Evolutionary conservation across 805 yeast species (phyloP).

Genomic region (Candida pseudofarinosa): DNA sequence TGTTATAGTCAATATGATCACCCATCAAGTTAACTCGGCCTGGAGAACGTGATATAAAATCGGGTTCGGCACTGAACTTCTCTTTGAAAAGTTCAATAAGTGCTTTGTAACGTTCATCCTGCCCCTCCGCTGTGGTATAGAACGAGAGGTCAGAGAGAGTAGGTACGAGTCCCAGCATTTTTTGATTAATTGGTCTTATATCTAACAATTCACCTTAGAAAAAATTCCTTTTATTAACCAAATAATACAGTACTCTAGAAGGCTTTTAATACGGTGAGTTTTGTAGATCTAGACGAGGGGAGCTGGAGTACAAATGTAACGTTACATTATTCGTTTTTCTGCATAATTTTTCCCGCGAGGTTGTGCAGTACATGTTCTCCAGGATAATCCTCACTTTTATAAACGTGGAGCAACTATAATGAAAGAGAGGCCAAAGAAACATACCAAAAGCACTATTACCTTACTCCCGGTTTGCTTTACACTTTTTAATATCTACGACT

Average conservation of each 20-base stretch:
- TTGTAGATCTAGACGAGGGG: neutral
- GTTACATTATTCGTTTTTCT: slow-evolving; percentile 3
- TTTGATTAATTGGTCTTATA: neutral
- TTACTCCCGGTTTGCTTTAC: no score
- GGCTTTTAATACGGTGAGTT: neutral
- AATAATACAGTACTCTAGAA: neutral
- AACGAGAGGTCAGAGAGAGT: slow-evolving; percentile 29
- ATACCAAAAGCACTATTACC: no score
- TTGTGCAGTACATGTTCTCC: neutral
- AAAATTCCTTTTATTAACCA: neutral
- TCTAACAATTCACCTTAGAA: neutral
- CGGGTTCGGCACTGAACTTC: slow-evolving; percentile 28
- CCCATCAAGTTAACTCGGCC: slow-evolving; percentile 75
- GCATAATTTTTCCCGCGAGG: neutral
- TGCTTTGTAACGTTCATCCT: slow-evolving; percentile 22
- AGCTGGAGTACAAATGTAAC: slow-evolving; percentile 5
- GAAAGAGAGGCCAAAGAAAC: no score
- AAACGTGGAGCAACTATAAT: no score
- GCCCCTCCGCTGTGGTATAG: slow-evolving; percentile 26
- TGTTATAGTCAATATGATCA: slow-evolving; percentile 69
- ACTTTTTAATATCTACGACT: no score
- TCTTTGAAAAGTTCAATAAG: slow-evolving; percentile 20
- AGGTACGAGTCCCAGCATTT: slow-evolving; percentile 25
- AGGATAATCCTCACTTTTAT: no score
- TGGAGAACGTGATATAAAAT: slow-evolving; percentile 60